Evolutionary conservation across 2,329 filamentous ascomycete species (phyloP), one percentile per base, ranked within the genome.

Genomic region (Arthrinium phaeospermum): DNA sequence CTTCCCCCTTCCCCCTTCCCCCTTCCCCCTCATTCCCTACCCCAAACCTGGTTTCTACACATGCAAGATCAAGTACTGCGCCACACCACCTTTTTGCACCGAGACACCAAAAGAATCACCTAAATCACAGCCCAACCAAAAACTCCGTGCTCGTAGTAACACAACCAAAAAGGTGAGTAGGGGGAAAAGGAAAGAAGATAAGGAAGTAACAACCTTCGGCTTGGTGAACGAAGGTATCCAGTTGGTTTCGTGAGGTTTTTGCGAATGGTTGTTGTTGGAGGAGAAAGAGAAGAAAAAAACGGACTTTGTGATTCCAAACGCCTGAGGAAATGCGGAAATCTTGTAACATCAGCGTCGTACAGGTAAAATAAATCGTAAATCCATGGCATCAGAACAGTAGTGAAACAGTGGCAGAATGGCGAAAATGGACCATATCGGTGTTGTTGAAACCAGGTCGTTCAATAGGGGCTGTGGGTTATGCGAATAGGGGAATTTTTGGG

Each of bases 51-150:
- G 34, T 64, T 64, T 64, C 57, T 64, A 64, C 57, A 64, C 34
- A 64, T 64, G 57, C 57, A 64, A 61, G 57, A 22, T 13, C n/a
- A 24, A 51, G n/a, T 22, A 51, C 49, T 64, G 57, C 57, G 57
- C 57, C 57, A 64, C 57, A 41, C 57, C 57, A 41, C 57, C 57
- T 34, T 64, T 64, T 41, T 41, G 34, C 8, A 14, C 57, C 34
- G 57, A 41, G 8, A 64, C 57, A 22, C 57, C 57, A 13, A 41
- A 41, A 41, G 13, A 41, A 41, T 41, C 22, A 22, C 4, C 10
- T 6, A 51, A 51, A 49, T 51, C 49, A 51, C 27, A 41, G 37
- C 37, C 37, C 37, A 10, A 41, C 57, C 57, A 41, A 41, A 41
- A 13, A 13, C 57, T 41, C 57, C 57, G 49, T 51, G 10, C n/a